Base-by-base conservation (phyloP, 1,284 basidiomycete species). In the Pascua guehoae region DNA sequence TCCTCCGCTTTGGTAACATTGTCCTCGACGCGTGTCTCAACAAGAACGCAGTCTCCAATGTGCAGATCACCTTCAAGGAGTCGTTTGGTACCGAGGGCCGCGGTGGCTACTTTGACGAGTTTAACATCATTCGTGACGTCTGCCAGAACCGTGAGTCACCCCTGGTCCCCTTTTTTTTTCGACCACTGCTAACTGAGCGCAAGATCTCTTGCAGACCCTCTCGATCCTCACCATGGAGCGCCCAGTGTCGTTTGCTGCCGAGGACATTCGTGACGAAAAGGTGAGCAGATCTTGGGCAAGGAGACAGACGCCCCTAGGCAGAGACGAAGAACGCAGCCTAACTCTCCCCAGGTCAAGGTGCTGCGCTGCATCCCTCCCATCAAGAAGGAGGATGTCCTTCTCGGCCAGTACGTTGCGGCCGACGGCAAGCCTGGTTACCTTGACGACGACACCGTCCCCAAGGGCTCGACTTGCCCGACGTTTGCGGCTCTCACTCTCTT, bases 51-150 rank as follows among this genome's bases (percentile, higher is more conserved):
- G 88, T 97, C 79, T 87, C 85, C 78, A 97, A 92, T 73, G 90
- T 97, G 42, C 94, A 97, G 78, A 95, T 97, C 79, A 95, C 91
- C 10, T 96, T 97, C 85, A 97, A 97, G 81, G 94, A 97, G 79
- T 89, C 92, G 11, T 95, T 97, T 73, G 93, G 93, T 42, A 97
- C 93, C 49, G 93, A 97, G 77, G 93, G 93, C 42, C 89, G 93
- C 67, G 93, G 93, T 41, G 93, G 94, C 32, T 97, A 97, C 83
- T 97, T 97, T 81, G 93, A 97, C 78, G 93, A 96, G 79, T 97
- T 96, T 79, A 93, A 93, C 61, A 95, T 97, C 75, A 94, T 97
- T 76, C 88, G 93, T 73, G 93, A 97, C 77, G 84, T 97, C 61
- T 82, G 93, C 71, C 93, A 97, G 81, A 97, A 97, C 80, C 93